Evolutionary conservation across 1,284 basidiomycete species (phyloP).

Genomic region (Leccinum pallidistipes): DNA sequence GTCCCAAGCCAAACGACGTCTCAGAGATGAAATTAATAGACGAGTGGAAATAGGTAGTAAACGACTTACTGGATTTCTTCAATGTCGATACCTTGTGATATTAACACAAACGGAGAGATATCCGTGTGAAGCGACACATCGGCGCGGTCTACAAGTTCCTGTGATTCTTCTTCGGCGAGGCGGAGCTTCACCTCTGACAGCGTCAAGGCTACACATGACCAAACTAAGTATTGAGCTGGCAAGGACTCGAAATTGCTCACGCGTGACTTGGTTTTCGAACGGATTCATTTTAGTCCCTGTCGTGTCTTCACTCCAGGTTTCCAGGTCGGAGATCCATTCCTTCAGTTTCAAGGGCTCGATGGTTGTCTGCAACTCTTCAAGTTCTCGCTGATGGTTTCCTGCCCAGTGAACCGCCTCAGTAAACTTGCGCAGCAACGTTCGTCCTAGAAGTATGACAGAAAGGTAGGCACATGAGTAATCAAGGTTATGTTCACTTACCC

Average conservation of each 20-base stretch:
- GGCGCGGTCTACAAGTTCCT: no score
- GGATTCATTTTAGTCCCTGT: conserved; percentile 7
- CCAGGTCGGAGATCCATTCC: background rate
- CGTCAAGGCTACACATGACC: no score
- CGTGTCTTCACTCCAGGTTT: background rate
- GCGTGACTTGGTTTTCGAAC: background rate
- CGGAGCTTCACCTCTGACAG: no score
- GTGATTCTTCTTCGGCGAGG: no score
- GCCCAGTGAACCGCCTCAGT: background rate
- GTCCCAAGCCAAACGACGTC: background rate
- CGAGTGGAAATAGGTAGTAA: no score
- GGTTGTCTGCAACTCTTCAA: background rate
- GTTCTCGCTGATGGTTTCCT: background rate
- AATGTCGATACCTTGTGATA: conserved; percentile 2
- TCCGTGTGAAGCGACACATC: conserved; percentile 3
- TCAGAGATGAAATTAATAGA: no score
- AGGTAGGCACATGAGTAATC: no score
- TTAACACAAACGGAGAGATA: conserved; percentile 4
- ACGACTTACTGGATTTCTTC: conserved; percentile 4
- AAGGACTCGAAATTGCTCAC: no score
- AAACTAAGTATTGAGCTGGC: no score
- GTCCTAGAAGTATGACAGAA: background rate
- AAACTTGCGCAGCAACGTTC: background rate
- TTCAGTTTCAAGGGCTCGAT: background rate
- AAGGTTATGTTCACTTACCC: background rate